Base-by-base conservation (phyloP, 2,329 filamentous ascomycete genomes). In the Chalaropsis thielavioides region DNA sequence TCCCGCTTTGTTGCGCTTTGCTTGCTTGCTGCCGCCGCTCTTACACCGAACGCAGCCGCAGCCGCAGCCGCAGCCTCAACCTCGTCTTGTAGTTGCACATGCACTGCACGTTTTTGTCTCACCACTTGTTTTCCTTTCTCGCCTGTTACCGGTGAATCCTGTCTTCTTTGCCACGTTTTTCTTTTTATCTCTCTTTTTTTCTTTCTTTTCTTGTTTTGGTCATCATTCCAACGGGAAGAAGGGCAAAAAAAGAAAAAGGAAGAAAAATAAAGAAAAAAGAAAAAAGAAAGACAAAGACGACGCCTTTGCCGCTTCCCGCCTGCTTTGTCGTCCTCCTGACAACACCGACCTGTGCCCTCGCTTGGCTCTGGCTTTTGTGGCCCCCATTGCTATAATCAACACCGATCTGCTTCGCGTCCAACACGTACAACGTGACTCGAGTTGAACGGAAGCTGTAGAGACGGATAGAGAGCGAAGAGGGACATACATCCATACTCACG, bases 71-170 rank as follows among this genome's bases (percentile, higher is more conserved):
- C 58, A 40, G 0, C n/a, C 58, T 43, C 31, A 19, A 40, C 22
- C 35, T 61, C 35, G 58, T 49, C 44, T 24, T 13, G 44, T 49
- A 31, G 51, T 56, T 27, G 51, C 51, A 56, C 51, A 56, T 56
- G 51, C 22, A 15, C 51, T 35, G 51, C 51, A 56, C 51, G 51
- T 38, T 63, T 41, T 43, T 64, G 62, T 64, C 62, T 64, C 51
- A 64, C 62, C 49, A 56, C 15, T 56, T 64, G 62, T 64, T 56
- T 64, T 64, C 62, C 62, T 58, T 64, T 64, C 62, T 64, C 62
- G 62, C 62, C 62, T 64, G 62, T 64, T 64, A n/a, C 62, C 62
- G 62, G 62, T 46, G 38, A 64, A 56, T 56, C 51, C 40, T 64
- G 46, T 64, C 24, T n/a, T 44, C 51, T 15, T 27, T 35, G 8